Base-by-base conservation (phyloP, 495 filamentous ascomycete genomes). In the Chaetomidium leptoderma region DNA sequence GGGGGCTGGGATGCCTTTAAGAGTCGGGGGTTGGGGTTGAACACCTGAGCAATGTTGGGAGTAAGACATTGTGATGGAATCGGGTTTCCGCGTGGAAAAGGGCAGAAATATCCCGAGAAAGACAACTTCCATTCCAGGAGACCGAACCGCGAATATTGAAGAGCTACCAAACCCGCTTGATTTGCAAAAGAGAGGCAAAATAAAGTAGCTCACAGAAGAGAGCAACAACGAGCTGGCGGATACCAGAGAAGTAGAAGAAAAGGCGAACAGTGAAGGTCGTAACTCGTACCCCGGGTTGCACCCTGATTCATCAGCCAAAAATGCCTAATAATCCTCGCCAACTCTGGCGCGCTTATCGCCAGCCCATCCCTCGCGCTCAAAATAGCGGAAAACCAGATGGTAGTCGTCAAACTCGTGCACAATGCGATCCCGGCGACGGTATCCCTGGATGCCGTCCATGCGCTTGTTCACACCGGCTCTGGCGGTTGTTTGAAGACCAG, bases 401-500 rank as follows among this genome's bases (percentile, higher is more conserved):
- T 99, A 99, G 33, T 93, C 95, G 66, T 99, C 92, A 60, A 99
- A 82, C 64, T 97, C 93, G 67, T 99, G 95, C 32, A 97, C 90
- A 60, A 97, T 97, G 52, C 91, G 87, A 68, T 99, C 95, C 42
- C 96, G 83, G 24, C 95, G 83, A 36, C 87, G 82, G 67, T 99
- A 99, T 7, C 95, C 95, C 65, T 81, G 79, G 53, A 99, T 87
- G 45, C 76, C 75, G 63, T 97, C 93, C 83, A 95, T 88, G 50
- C 85, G 81, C 65, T 82, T 76, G 53, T 77, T 82, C 56, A 83
- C 81, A 30, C 63, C 58, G 1, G 61, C 54, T 44, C 81, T 61
- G 40, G 43, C 52, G 39, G 19, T 59, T 72, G 42, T 67, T 64
- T 47, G 77, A 61, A 42, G 75, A 64, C 76, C 78, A 53, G 81